Conservation (phyloP, 257 asterid genomes). For the Primulina huaijiensis region DNA sequence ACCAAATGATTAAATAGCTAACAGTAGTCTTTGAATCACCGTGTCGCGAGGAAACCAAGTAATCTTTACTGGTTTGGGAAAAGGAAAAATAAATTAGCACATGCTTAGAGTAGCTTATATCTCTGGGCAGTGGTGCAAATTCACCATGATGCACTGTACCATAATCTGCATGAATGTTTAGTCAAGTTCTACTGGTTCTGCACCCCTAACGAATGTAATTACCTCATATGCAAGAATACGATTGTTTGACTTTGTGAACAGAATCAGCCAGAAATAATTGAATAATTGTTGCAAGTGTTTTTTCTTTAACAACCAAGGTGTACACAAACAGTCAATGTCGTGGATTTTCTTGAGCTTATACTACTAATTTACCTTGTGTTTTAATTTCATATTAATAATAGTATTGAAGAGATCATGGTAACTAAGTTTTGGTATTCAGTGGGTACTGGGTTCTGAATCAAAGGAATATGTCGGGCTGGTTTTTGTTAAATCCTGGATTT, state of each 20-base stretch:
- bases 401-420: not conserved
- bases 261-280: not conserved
- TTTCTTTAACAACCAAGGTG: not conserved
- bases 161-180: not conserved
- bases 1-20: not conserved
- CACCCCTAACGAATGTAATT: not conserved
- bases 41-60: not conserved
- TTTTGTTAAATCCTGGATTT: not conserved
- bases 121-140: not conserved
- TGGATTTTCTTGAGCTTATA: not conserved
- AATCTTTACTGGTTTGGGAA: not conserved
- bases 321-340: not conserved
- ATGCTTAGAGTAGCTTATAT: not conserved
- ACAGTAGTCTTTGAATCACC: not conserved
- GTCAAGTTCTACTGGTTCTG: not conserved
- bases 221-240: not conserved
- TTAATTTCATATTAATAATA: too few relatives aligned
- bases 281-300: too few relatives aligned
- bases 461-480: not conserved
- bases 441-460: not conserved
- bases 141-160: not conserved
- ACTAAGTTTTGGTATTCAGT: not conserved
- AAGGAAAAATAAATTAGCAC: not conserved
- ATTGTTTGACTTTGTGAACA: not conserved
- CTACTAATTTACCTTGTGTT: not conserved